Conservation (phyloP, 2,329 filamentous ascomycete genomes). For the Talaromyces verruculosus region DNA sequence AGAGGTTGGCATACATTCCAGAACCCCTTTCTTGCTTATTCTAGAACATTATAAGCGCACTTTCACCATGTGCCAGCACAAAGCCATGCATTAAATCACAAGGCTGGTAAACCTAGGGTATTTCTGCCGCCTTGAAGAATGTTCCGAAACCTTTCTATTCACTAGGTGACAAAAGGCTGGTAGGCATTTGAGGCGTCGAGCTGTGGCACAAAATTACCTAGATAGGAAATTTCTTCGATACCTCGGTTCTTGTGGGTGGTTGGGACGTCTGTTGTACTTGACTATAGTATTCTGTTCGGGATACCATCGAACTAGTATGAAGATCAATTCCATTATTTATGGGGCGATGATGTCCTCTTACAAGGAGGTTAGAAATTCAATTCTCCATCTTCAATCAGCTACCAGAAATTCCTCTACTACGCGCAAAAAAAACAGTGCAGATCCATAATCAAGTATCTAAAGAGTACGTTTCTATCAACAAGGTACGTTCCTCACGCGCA, state of each 20-base stretch:
- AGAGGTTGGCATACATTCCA: background rate
- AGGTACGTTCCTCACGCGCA: background rate
- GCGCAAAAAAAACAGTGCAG: background rate
- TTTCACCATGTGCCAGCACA: background rate
- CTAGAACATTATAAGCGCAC: background rate
- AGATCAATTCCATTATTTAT: constrained; percentile 22
- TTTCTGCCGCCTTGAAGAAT: constrained; percentile 10
- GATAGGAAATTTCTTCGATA: constrained; percentile 10
- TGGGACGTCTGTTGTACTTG: background rate
- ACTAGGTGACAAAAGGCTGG: background rate
- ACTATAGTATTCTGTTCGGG: background rate
- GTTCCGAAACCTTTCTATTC: background rate
- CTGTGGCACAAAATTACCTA: constrained; percentile 10
- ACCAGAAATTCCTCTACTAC: background rate
- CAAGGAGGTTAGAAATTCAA: background rate
- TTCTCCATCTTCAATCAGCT: background rate
- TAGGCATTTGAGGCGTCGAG: constrained; percentile 1
- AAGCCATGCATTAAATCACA: background rate
- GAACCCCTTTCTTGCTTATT: background rate
- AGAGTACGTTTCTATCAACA: background rate
- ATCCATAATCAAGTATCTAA: background rate
- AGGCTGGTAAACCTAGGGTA: background rate
- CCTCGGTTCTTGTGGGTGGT: constrained; percentile 1
- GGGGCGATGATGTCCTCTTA: constrained; percentile 3
- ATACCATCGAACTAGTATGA: background rate